Base-by-base conservation (phyloP, 2,329 filamentous ascomycete species). In the Zelopaecilomyces penicillatus region DNA sequence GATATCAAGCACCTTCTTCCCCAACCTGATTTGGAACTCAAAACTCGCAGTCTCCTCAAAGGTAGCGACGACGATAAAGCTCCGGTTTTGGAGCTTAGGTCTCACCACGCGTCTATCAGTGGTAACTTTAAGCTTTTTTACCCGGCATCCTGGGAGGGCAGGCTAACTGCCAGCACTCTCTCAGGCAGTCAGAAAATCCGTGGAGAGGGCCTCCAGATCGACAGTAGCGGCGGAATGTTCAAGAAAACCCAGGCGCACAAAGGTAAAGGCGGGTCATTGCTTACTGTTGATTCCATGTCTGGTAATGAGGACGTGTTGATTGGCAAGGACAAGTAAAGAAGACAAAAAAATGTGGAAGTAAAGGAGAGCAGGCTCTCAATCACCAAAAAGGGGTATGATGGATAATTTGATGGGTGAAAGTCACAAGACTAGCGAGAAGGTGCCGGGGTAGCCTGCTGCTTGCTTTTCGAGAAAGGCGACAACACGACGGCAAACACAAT, bases 61-160 rank as follows among this genome's bases (percentile, higher is more conserved):
- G 19, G 38, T 31, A 28, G 34, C 30, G 42, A 44, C 33, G 34
- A 33, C 3, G 19, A 42, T 10, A 4, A 41, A 8, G 37, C 36
- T 11, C 50, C 56, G 10, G 50, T 54, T 28, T 46, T 71, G 55
- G 52, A 59, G 30, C 57, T 79, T 4, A 52, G 58, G 32, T 65
- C 68, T 3, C 50, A 52, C 5, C 74, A 79, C 58, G 58, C 48
- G 26, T 67, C 68, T 35, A 65, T 72, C 7, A 73, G 69, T 43
- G 74, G 72, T 5, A 40, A 54, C 30, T 52, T 76, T 39, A 54
- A 52, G 10, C 58, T 78, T 26, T 48, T 41, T 11, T 77, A 75
- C 50, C 75, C 76, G 0, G 54, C 53, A 26, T 60, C 65, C 3
- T 79, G 75, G 76, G 68, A 70, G 50, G 76, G 76, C 10, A 50